Conservation (phyloP, 2,329 filamentous ascomycete genomes). For the Penicillium polonicum region DNA sequence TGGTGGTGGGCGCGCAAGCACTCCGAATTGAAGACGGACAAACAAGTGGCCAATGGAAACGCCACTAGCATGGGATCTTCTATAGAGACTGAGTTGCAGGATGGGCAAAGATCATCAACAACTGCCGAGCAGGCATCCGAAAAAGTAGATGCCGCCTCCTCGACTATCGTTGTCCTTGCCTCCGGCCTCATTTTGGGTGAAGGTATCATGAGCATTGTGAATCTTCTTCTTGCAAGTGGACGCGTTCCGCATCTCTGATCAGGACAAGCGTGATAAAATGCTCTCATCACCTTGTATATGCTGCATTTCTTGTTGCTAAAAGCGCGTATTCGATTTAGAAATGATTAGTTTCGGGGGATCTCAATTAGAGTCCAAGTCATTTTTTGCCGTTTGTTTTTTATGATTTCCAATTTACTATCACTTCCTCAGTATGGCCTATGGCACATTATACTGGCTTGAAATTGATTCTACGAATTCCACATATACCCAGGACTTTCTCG, state of each 20-base stretch:
- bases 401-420: background rate
- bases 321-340: background rate
- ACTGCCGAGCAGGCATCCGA: conserved; percentile 44
- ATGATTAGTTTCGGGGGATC: background rate
- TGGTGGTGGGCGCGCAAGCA: conserved; percentile 71
- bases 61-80: background rate
- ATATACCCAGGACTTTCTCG: background rate
- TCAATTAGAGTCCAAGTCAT: background rate
- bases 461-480: background rate
- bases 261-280: too few species aligned
- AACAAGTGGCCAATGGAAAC: background rate
- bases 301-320: background rate
- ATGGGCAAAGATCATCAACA: background rate
- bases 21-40: background rate
- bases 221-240: conserved; percentile 75
- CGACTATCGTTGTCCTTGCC: conserved; percentile 84
- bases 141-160: conserved; percentile 39
- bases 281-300: background rate
- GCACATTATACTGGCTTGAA: background rate
- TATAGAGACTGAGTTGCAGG: background rate
- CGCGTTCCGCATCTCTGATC: conserved; percentile 68
- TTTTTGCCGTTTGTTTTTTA: background rate
- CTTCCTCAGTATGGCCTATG: background rate
- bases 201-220: conserved; percentile 87
- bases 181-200: conserved; percentile 89